Percentiles rank a stretch among this genome's conserved stretches.
Evolutionary conservation across 1,284 basidiomycete species (phyloP).

Genomic region (Austroboletus olivaceoglutinosus): DNA sequence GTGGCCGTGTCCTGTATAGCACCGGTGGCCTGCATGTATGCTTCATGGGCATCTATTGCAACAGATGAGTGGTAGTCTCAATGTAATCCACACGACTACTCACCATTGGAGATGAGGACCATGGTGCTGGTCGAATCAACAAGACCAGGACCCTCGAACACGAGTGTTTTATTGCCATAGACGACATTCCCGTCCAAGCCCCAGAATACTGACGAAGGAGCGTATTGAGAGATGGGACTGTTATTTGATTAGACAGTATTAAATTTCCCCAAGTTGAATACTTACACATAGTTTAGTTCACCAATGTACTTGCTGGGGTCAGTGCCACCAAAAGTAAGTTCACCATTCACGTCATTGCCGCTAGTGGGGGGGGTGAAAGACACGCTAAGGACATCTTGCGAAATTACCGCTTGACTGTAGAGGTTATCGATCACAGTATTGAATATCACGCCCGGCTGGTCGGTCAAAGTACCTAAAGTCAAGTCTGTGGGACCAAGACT

Average conservation of each 20-base stretch:
- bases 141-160: conserved; percentile 55
- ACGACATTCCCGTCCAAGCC: conserved; percentile 59
- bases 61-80: conserved; percentile 1
- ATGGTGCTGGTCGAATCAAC: conserved; percentile 58
- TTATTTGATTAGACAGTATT: neutral
- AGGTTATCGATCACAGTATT: conserved; percentile 40
- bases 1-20: conserved; percentile 43
- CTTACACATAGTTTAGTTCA: conserved; percentile 45
- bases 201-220: conserved; percentile 54
- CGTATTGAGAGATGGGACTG: conserved; percentile 47
- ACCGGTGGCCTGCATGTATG: conserved; percentile 54
- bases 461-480: conserved; percentile 27
- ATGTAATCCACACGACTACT: conserved; percentile 4
- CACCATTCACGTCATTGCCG: conserved; percentile 33
- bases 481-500: conserved; percentile 35
- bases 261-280: neutral
- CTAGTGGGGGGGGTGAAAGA: conserved; percentile 40
- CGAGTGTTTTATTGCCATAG: conserved; percentile 47
- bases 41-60: conserved; percentile 46
- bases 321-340: conserved; percentile 50
- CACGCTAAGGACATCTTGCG: conserved; percentile 34
- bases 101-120: conserved; percentile 38
- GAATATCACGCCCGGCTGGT: conserved; percentile 9
- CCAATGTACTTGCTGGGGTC: conserved; percentile 50
- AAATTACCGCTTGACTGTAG: conserved; percentile 30